Evolutionary conservation across 2,329 filamentous ascomycete genomes (phyloP), one percentile per base, ranked within the genome.

Genomic region (Escovopsis sp.): DNA sequence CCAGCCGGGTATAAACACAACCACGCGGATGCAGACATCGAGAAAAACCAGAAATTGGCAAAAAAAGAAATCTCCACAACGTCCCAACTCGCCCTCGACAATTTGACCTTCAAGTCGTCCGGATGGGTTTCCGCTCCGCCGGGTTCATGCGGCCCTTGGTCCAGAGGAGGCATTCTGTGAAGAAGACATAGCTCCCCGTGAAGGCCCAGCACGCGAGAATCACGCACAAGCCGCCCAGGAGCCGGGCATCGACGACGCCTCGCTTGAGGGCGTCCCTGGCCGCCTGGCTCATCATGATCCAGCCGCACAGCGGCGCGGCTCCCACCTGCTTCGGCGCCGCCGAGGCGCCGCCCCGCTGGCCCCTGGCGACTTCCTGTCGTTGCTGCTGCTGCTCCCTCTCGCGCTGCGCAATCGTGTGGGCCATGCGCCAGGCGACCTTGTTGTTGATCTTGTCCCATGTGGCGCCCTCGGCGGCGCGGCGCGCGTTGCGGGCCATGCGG

Each of bases 381-480:
- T 20, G 20, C 16, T 48, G 39, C 4, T 44, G 45, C 41, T 49
- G 45, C 42, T 63, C 62, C 24, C 49, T 53, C 38, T 62, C 58
- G 16, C 70, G 58, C 37, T 70, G 62, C 13, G 66, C 62, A 39
- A 74, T 70, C n/a, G 61, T 63, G 39, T 72, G 67, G 3, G 68
- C 62, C 60, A 83, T 73, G 43, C 73, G 70, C 68, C 74, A 76
- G 3, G 79, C 79, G 1, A 81, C 79, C 39, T 72, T 74, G 50
- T 80, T 79, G 60, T 81, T 80, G 57, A 83, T 80, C 59, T 72
- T 79, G 44, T 81, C 76, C 80, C 79, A 84, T 0, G 76, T 83
- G 3, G 74, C 77, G 39, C 76, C 67, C 45, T 72, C 71, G 0
- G 78, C 79, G 46, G 76, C 71, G 15, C 55, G 53, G 40, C 77